These are phyloP conservation scores for Cryphonectria radicalis DNA, from an alignment of 2,329 filamentous ascomycete species.

Conservation along the genomic window DNA sequence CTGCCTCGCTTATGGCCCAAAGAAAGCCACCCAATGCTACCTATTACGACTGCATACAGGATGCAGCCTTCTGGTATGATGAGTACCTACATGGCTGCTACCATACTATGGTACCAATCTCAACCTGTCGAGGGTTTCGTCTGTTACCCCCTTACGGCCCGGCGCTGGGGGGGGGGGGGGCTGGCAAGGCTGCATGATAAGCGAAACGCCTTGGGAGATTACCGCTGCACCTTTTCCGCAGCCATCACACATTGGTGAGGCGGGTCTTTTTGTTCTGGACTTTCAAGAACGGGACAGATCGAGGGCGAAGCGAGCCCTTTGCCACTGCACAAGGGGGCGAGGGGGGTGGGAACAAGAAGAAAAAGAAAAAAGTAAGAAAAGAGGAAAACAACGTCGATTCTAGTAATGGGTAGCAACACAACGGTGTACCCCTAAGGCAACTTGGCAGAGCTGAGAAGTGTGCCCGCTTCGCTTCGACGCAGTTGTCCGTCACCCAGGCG, in stretches of 20 bases:
- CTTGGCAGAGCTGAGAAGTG: neutral
- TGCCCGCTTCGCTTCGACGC: neutral
- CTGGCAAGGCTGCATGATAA: slow-evolving; percentile 23
- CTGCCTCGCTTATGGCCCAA: neutral
- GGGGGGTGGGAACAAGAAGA: neutral
- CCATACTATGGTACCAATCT: neutral
- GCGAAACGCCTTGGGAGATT: slow-evolving; percentile 29
- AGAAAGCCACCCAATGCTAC: neutral
- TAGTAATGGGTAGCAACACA: neutral
- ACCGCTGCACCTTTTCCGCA: slow-evolving; percentile 23
- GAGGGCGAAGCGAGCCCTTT: neutral
- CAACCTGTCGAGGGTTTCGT: neutral
- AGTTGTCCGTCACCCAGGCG: neutral
- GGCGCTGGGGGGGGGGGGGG: neutral
- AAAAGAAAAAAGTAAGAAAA: neutral
- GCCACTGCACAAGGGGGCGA: neutral
- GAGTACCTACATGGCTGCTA: neutral
- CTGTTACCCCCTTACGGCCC: neutral
- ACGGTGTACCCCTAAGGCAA: neutral
- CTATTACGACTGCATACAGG: neutral
- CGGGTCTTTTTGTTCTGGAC: slow-evolving; percentile 11
- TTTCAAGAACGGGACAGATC: neutral
- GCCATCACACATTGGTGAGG: slow-evolving; percentile 25
- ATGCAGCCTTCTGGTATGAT: neutral
- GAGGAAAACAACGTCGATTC: neutral